Evolutionary conservation across 345 rosid species (phyloP), one percentile per base, ranked within the genome.

Genomic region (Dimocarpus longan): DNA sequence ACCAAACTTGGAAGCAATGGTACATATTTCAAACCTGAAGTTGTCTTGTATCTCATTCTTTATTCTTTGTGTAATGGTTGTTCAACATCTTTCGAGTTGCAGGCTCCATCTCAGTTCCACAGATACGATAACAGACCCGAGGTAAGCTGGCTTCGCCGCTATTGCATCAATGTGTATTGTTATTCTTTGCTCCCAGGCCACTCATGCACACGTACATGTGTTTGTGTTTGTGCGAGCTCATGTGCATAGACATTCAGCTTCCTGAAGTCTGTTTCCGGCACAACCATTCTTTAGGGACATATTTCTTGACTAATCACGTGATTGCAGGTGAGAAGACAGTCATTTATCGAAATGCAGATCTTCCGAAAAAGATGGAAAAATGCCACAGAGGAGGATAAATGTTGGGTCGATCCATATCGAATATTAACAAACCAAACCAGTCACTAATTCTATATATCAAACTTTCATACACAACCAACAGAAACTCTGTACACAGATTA

Each of bases 391-490:
- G 83, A 85, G 77, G 99, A 95, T 74, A 84, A 16, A 76, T 95
- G 99, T 76, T 95, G 99, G 99, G 81, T 89, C 2, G 99, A 95
- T 85, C 99, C 97, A 8, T 90, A 81, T 84, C 82, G 60, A 80
- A 56, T 63, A 39, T 46, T 32, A 39, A 15, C 70, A 43, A 85
- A 83, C 80, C 72, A 68, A 79, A 86, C 82, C 40, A 46, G 64
- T 19, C 74, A 54, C 21, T 81, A 71, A 69, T 79, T 70, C 24
- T 50, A 32, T 66, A 24, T 48, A 65, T 37, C 4, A 6, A 32
- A 15, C 44, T 68, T 63, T 44, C 24, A 9, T 46, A 74, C n/a
- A 52, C 64, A 28, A 8, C 10, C 40, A 6, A 65, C 28, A 26
- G 26, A 65, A 26, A 48, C 40, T 48, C 12, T 8, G 24, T 68